Base-by-base conservation (phyloP, 2,329 filamentous ascomycete species). In the Colletotrichum sp. region DNA sequence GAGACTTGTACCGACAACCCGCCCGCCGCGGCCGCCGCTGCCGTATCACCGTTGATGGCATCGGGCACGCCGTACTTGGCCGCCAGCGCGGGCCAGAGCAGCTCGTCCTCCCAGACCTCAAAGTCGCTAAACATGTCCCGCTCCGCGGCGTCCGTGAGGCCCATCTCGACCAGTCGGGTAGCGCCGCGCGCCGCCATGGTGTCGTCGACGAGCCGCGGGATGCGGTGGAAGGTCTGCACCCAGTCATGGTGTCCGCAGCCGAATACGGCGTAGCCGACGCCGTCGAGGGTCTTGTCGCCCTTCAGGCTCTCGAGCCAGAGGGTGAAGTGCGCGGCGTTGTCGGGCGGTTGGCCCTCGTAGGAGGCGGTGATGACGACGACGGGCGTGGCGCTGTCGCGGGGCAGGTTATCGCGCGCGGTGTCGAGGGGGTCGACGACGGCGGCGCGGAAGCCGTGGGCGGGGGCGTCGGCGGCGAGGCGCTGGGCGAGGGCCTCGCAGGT, bases 291-390 rank as follows among this genome's bases (percentile, higher is more conserved):
- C 5, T 89, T 86, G 52, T 87, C 55, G 21, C 18, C 84, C 34
- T 75, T 71, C 13, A 89, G 82, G 15, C 80, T 85, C 78, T 91
- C 85, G 4, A 95, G 80, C 93, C 93, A 95, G 6, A 88, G 84
- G 44, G 92, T 89, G 79, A 95, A 95, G 63, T 91, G 88, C 0
- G 85, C 87, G 0, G 93, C 93, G 74, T 95, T 95, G 77, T 94
- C 92, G 0, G 93, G 90, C 0, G 93, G 92, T 68, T 93, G 87
- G 2, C 94, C 93, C 80, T 95, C 93, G 79, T 95, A 95, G 3
- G 90, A 92, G 0, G 93, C 89, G 0, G 91, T 91, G 76, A 95
- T 89, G 71, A 95, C 86, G 15, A 94, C 85, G 0, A 93, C 86
- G 0, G 93, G 92, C 16, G 44, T 52, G 44, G 1, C 5, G 44